Percentiles rank a stretch among this genome's conserved stretches.
Evolutionary conservation across 768 basidiomycete genomes (phyloP).

Genomic region (Lactarius sanguifluus): DNA sequence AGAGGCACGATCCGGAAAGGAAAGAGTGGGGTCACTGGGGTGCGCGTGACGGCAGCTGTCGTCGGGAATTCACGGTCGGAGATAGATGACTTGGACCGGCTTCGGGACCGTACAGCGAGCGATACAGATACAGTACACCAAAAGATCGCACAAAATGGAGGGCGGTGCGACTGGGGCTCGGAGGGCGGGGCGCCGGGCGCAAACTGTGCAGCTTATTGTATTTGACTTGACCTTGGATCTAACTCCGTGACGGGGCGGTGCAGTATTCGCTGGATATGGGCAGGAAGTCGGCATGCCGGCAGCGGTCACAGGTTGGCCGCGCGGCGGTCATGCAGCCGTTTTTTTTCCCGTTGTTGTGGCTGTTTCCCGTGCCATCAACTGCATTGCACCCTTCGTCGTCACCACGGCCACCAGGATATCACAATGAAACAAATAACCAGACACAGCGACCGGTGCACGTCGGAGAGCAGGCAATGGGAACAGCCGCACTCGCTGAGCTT

Average conservation of each 20-base stretch:
- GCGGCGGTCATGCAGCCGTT: conserved; percentile 8
- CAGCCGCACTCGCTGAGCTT: conserved; percentile 4
- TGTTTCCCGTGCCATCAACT: background rate
- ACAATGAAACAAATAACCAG: background rate
- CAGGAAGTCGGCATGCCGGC: conserved; percentile 26
- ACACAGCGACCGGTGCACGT: background rate
- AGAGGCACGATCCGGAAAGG: conserved; percentile 11
- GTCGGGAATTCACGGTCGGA: conserved; percentile 22
- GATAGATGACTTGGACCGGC: conserved; percentile 13
- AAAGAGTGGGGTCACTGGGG: conserved; percentile 5
- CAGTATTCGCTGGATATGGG: conserved; percentile 26
- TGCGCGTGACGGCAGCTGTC: conserved; percentile 27
- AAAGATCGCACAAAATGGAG: background rate
- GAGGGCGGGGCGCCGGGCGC: background rate
- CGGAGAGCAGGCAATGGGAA: background rate
- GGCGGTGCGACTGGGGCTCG: background rate
- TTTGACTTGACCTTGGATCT: background rate
- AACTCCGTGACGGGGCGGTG: conserved; percentile 22
- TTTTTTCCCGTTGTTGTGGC: conserved; percentile 7
- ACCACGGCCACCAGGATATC: conserved; percentile 6
- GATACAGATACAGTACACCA: background rate
- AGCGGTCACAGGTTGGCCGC: conserved; percentile 13
- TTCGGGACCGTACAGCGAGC: conserved; percentile 4
- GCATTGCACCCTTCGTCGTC: conserved; percentile 1
- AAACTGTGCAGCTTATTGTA: background rate